Evolutionary conservation across 805 yeast genomes (phyloP).

Genomic region (Lachancea lanzarotensis): DNA sequence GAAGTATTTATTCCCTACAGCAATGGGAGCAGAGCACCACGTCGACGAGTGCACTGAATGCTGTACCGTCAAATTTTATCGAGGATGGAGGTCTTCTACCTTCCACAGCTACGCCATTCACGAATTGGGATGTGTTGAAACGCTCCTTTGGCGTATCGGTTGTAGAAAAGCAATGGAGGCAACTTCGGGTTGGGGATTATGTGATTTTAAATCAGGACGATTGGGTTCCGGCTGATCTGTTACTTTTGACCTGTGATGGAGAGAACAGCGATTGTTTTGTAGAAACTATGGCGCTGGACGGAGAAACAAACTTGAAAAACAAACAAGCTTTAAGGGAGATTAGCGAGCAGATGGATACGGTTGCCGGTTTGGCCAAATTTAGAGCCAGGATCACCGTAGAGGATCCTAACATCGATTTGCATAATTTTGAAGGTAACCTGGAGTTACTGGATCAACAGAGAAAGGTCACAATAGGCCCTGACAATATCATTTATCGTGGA

Average conservation of each 20-base stretch:
- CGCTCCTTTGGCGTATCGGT: conserved; percentile 19
- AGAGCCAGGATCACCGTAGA: conserved; percentile 60
- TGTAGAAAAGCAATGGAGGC: conserved; percentile 52
- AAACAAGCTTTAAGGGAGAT: conserved; percentile 62
- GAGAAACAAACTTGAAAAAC: conserved; percentile 88
- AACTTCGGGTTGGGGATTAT: conserved; percentile 83
- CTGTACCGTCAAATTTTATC: background rate
- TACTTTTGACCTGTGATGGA: conserved; percentile 61
- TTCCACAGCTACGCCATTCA: conserved; percentile 9
- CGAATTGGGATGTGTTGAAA: conserved; percentile 10
- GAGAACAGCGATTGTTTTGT: conserved; percentile 60
- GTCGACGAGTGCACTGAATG: conserved; percentile 7
- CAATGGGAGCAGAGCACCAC: conserved; percentile 7
- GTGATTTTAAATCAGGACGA: conserved; percentile 70
- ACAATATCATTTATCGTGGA: conserved; percentile 86
- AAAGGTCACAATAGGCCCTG: conserved; percentile 62
- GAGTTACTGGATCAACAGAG: conserved; percentile 35
- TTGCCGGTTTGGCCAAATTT: conserved; percentile 43
- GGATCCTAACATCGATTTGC: conserved; percentile 87
- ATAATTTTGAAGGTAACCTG: conserved; percentile 81
- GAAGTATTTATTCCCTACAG: conserved; percentile 6
- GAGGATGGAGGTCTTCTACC: background rate
- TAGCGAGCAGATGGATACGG: conserved; percentile 44
- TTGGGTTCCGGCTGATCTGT: conserved; percentile 89
- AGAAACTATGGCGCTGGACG: conserved; percentile 97